A percentile compares a stretch with the other conserved stretches of the same genome.
These are phyloP conservation scores for Salvia rosmarinus DNA, from an alignment of 257 asterid species.

Conservation along the genomic window DNA sequence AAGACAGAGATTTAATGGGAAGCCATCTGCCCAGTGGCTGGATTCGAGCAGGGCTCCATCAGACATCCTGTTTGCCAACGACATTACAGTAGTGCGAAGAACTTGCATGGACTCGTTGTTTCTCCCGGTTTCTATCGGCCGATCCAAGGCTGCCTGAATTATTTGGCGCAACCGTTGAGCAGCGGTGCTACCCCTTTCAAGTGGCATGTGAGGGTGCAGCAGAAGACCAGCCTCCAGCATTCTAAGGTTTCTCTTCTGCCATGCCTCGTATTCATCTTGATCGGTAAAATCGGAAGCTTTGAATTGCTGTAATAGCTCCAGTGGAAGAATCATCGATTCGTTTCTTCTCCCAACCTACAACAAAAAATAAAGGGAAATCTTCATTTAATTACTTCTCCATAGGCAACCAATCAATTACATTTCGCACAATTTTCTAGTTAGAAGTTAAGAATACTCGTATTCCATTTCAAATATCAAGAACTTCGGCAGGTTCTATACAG, in stretches of 20 bases:
- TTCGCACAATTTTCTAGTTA: conserved; percentile 12
- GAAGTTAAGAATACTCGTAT: neutral
- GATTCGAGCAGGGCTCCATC: conserved; percentile 76
- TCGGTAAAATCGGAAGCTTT: conserved; percentile 90
- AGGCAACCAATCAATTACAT: conserved; percentile 7
- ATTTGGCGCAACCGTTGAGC: conserved; percentile 81
- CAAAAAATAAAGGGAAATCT: neutral
- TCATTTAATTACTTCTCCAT: conserved; percentile 6
- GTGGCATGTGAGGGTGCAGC: conserved; percentile 78
- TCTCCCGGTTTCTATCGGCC: conserved; percentile 96
- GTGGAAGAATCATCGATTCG: conserved; percentile 83
- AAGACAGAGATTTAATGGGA: conserved; percentile 88
- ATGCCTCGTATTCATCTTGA: conserved; percentile 76
- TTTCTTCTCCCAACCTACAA: conserved; percentile 82
- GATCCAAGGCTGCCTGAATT: conserved; percentile 74
- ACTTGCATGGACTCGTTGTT: conserved; percentile 98
- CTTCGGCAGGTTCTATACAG: conserved; percentile 26
- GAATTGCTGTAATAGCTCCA: conserved; percentile 97
- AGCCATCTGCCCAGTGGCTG: conserved; percentile 98
- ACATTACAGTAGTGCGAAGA: conserved; percentile 82
- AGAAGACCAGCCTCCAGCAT: conserved; percentile 96
- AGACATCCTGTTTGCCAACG: conserved; percentile 78
- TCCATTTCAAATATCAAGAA: neutral
- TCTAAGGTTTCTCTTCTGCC: conserved; percentile 95
- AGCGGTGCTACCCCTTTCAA: conserved; percentile 69